Conservation (phyloP, 2,329 filamentous ascomycete genomes). For the Sporothrix curviconia region DNA sequence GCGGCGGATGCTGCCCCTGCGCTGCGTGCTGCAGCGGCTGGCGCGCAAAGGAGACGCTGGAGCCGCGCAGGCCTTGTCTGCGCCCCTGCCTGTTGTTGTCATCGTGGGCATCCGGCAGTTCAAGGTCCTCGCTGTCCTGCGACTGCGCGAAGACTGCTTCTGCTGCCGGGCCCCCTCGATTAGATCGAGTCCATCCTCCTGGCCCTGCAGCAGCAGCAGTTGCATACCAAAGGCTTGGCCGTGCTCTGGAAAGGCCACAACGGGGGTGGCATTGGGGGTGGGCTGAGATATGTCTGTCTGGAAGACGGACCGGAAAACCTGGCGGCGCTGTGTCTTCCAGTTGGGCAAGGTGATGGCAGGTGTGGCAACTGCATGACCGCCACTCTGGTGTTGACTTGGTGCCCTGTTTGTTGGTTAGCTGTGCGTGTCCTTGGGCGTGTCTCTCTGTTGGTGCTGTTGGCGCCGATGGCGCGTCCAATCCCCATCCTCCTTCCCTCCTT, state of each 20-base stretch:
- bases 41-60: not conserved
- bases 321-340: conserved; percentile 42
- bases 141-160: not conserved
- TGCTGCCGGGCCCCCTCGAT: not conserved
- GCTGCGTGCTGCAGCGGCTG: not conserved
- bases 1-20: not conserved
- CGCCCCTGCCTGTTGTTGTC: conserved; percentile 37
- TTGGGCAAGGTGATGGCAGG: conserved; percentile 27
- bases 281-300: conserved; percentile 44
- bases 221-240: conserved; percentile 42
- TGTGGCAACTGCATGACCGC: not conserved
- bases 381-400: not conserved
- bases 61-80: not conserved
- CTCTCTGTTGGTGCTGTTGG: too few relatives aligned
- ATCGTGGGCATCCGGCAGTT: conserved; percentile 14
- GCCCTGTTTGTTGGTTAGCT: not conserved
- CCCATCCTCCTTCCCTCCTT: not conserved
- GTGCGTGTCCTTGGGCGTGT: not conserved
- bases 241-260: conserved; percentile 33
- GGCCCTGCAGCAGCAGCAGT: conserved; percentile 19
- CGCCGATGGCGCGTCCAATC: too few relatives aligned
- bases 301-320: conserved; percentile 51
- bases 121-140: conserved; percentile 18
- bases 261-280: conserved; percentile 37
- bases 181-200: too few relatives aligned